Evolutionary conservation across 352 stramenopile genomes (phyloP), one percentile per base, ranked within the genome.

Genomic region (Phytophthora meadii): DNA sequence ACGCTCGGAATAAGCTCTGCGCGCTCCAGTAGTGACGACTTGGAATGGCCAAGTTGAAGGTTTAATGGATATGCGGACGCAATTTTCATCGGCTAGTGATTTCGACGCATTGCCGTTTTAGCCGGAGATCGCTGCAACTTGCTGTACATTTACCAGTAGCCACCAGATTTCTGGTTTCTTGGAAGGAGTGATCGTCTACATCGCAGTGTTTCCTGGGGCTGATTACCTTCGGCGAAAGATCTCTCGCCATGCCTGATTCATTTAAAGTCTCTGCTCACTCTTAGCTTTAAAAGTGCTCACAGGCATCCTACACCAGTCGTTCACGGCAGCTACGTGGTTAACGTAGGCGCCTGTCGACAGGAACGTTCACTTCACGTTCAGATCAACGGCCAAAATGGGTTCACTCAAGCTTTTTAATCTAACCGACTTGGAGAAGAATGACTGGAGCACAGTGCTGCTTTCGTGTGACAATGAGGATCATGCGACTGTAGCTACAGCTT

Each of bases 341-440:
- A 10, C 34, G 10, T 17, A n/a, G 0, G 17, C 59, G 42, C 52
- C 51, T 68, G 54, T 68, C 60, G 60, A 22, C 11, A 25, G 22
- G 50, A 61, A 61, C 41, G 41, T 61, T 67, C 50, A 54, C 39
- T 40, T 52, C 50, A 14, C 30, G 55, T 63, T 62, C 55, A 55
- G 5, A 17, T 5, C 19, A 61, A 46, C 42, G 22, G 14, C 24
- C 36, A 34, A 34, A 60, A 41, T 67, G 50, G 41, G 40, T 61
- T 67, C 51, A 61, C 32, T 2, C 6, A 17, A 25, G 49, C 8
- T 36, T 36, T 36, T 36, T 36, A 14, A 36, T 34, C 30, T 34
- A 34, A 0, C 30, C 8, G 30, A 34, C 30, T 3, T 9, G 5
- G 7, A 34, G 28, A 34, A 34, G 4, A 30, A 34, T 11, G 30